Conservation (phyloP, 768 basidiomycete species). For the Royoungia palumana region DNA sequence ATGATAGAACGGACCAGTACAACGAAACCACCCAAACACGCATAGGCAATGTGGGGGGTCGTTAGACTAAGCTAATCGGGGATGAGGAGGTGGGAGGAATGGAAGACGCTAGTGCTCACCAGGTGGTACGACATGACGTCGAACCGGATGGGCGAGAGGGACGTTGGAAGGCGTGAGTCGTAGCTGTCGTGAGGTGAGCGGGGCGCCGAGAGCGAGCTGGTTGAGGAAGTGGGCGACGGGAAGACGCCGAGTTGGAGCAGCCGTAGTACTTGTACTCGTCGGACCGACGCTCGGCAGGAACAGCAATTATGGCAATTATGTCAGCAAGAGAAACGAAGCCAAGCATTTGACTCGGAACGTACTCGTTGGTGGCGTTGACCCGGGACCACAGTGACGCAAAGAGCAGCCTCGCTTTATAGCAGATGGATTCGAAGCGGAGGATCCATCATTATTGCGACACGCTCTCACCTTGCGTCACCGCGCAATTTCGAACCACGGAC, state of each 20-base stretch:
- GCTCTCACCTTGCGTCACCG: conserved; percentile 12
- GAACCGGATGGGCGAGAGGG: conserved; percentile 2
- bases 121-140: conserved; percentile 49
- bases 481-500: conserved; percentile 6
- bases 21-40: conserved; percentile 77
- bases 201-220: neutral
- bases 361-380: too few species aligned
- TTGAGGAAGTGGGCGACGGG: neutral
- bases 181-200: neutral
- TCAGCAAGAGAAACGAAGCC: conserved; percentile 8
- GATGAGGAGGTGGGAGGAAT: conserved; percentile 1
- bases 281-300: conserved; percentile 5
- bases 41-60: conserved; percentile 72
- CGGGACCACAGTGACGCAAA: too few species aligned
- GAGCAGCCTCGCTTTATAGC: conserved; percentile 15
- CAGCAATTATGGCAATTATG: conserved; percentile 13
- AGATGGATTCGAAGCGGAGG: neutral
- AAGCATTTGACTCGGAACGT: too few species aligned
- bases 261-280: too few species aligned
- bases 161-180: neutral
- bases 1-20: conserved; percentile 52
- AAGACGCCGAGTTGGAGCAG: too few species aligned
- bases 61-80: conserved; percentile 42
- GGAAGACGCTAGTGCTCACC: conserved; percentile 31
- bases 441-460: conserved; percentile 3